Evolutionary conservation across 441 rosid genomes (phyloP), one percentile per base, ranked within the genome.

Genomic region (Pelargonium cotyledonis): DNA sequence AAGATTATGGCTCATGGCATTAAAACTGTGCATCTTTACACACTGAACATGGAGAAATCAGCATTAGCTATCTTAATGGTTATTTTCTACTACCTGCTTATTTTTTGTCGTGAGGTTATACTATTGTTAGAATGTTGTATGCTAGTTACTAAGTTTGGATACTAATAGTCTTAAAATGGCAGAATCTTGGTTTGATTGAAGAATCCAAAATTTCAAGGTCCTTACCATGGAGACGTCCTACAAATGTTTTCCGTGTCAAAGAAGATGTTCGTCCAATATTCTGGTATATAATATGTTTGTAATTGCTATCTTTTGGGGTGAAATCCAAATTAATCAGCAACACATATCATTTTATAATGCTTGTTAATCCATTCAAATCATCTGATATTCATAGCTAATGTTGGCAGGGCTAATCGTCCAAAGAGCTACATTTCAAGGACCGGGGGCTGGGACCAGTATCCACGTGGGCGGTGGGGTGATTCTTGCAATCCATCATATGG

Each of bases 241-340:
- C 98, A 47, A 95, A 95, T 78, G 79, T 92, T 74, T 85, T 83
- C 84, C 97, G 99, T 63, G 85, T 73, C 43, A 90, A 85, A 78
- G 99, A 95, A 88, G 97, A 85, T 81, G 97, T 92, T 43, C 95
- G 95, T n/a, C 98, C 98, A 8, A 92, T 92, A 75, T 95, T 95
- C 80, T 95, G 99, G 98, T 92, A 85, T 57, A 82, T n/a, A 68
- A 10, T 78, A 35, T 35, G 12, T 65, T 21, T 75, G 4, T 18
- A 72, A 69, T 35, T 69, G 26, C 35, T 26, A 57, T 57, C 29
- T 19, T 10, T 19, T 18, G 63, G 63, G 62, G 63, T 19, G 63
- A 57, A 57, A 19, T 19, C 63, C 29, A 57, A 57, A 23, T 31
- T 57, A 18, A 57, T 19, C 63, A 57, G 63, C 26, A 7, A 57